phyloP scores from a whole-genome alignment of 1,284 basidiomycete species.

The Cronartium ribicola region DNA sequence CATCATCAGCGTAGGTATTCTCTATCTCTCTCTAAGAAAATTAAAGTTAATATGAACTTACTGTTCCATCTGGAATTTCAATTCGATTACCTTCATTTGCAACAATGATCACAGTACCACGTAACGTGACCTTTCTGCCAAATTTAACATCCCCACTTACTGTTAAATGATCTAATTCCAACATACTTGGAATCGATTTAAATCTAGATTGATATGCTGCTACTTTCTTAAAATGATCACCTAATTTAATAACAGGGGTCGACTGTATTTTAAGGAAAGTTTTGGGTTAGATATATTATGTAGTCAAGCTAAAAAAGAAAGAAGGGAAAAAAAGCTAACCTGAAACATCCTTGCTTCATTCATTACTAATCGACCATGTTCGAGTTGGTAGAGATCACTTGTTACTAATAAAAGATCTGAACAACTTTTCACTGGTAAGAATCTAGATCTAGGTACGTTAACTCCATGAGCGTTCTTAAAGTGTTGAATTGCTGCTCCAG shows the following conservation, averaged over 20 bases:
- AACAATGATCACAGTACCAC: constrained; percentile 60
- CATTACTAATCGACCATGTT: constrained; percentile 91
- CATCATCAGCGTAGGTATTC: background rate
- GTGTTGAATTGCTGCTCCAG: constrained; percentile 97
- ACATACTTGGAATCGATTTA: constrained; percentile 83
- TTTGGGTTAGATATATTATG: too few relatives aligned
- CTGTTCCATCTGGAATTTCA: constrained; percentile 87
- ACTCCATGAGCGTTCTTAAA: constrained; percentile 91
- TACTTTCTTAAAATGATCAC: constrained; percentile 74
- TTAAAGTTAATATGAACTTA: background rate
- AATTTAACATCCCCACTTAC: constrained; percentile 95
- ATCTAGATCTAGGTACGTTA: constrained; percentile 93
- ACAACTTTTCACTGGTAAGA: constrained; percentile 80
- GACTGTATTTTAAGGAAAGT: constrained; percentile 54
- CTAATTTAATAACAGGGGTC: constrained; percentile 95
- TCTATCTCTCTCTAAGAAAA: background rate
- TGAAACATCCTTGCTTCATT: constrained; percentile 50
- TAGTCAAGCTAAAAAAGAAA: background rate
- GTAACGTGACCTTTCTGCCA: constrained; percentile 76
- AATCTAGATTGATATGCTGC: constrained; percentile 95
- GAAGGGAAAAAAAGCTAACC: background rate
- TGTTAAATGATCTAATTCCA: constrained; percentile 89
- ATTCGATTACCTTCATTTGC: constrained; percentile 92
- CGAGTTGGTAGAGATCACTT: constrained; percentile 89
- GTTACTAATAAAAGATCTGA: constrained; percentile 79